A percentile compares a stretch with the other conserved stretches of the same genome.
phyloP scores from a whole-genome alignment of 1,139 yeast species.

The Pichia cactophila region DNA sequence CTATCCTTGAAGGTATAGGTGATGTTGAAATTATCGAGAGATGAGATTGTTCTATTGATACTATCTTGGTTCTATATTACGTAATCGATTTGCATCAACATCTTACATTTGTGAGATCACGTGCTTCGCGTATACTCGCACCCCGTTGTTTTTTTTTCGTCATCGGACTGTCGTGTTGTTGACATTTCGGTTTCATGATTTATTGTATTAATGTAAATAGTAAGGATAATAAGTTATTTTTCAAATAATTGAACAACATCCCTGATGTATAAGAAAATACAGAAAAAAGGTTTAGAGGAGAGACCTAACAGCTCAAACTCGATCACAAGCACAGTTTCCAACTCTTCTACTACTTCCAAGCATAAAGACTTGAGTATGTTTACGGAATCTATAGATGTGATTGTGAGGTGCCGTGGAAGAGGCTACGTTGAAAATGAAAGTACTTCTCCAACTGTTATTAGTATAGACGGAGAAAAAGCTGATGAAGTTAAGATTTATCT shows the following conservation, averaged over 20 bases:
- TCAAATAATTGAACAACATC: too few relatives aligned
- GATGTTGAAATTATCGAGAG: slow-evolving; percentile 12
- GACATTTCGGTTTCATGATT: neutral
- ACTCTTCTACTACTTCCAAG: neutral
- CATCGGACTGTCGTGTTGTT: neutral
- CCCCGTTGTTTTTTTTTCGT: neutral
- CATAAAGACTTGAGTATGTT: slow-evolving; percentile 5
- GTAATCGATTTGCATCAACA: neutral
- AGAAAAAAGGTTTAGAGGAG: neutral
- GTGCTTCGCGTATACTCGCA: neutral
- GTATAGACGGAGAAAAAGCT: slow-evolving; percentile 39
- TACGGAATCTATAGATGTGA: slow-evolving; percentile 43
- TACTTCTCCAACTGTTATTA: slow-evolving; percentile 68
- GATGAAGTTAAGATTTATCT: slow-evolving; percentile 35
- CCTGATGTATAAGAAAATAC: neutral
- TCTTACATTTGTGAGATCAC: neutral
- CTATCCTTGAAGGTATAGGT: slow-evolving; percentile 12
- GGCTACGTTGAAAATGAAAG: slow-evolving; percentile 62
- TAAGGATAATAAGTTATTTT: too few relatives aligned
- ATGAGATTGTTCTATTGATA: neutral
- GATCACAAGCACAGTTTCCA: neutral
- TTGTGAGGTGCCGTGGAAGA: slow-evolving; percentile 83
- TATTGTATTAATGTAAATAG: neutral
- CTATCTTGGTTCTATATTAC: too few relatives aligned
- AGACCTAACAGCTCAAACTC: neutral